A percentile compares a stretch with the other conserved stretches of the same genome.
phyloP scores from a whole-genome alignment of 2,329 filamentous ascomycete genomes.

The Aspergillus bombycis region DNA sequence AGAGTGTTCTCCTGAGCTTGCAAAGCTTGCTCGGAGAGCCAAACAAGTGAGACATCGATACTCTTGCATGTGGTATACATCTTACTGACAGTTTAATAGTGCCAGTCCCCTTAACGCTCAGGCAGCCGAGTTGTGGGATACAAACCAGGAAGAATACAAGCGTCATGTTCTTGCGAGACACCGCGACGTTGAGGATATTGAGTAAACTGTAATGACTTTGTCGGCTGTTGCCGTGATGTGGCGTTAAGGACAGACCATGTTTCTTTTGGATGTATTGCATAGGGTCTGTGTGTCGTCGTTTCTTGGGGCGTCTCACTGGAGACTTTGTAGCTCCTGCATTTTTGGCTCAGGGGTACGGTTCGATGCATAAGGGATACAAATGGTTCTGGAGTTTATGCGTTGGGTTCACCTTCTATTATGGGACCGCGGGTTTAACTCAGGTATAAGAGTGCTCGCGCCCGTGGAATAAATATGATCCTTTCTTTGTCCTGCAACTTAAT shows the following conservation, averaged over 20 bases:
- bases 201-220: constrained; percentile 28
- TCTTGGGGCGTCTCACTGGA: neutral
- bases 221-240: constrained; percentile 4
- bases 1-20: constrained; percentile 87
- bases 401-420: constrained; percentile 9
- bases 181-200: constrained; percentile 57
- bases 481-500: neutral
- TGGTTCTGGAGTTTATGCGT: constrained; percentile 22
- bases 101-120: constrained; percentile 94
- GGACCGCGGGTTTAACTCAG: constrained; percentile 2
- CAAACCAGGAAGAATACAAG: constrained; percentile 84
- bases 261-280: constrained; percentile 10
- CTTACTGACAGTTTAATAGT: constrained; percentile 51
- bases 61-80: neutral
- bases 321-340: constrained; percentile 3
- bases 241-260: constrained; percentile 3
- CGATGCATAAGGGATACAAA: constrained; percentile 15
- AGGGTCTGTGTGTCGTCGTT: constrained; percentile 5
- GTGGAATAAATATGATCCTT: neutral
- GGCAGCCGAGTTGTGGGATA: constrained; percentile 94
- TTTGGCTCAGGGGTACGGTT: constrained; percentile 7
- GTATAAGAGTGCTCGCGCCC: constrained; percentile 1
- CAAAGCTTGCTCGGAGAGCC: constrained; percentile 95
- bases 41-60: constrained; percentile 71
- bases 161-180: constrained; percentile 67